Evolutionary conservation across 2,329 filamentous ascomycete genomes (phyloP).

Genomic region (Colletotrichum sp.): DNA sequence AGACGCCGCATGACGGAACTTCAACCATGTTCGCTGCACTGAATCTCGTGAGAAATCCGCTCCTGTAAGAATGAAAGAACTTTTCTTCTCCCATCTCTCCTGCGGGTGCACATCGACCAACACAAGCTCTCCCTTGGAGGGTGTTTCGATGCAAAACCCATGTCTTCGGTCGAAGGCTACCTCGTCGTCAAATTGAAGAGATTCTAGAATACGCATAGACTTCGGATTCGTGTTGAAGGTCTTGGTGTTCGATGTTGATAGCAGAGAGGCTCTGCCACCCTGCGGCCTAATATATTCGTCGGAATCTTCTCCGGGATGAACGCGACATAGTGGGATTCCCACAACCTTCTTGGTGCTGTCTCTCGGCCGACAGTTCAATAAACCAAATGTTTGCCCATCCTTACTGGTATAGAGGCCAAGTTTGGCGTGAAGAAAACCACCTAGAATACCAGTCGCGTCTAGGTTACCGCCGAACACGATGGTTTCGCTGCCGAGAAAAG

Average conservation of each 20-base stretch:
- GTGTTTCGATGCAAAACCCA: neutral
- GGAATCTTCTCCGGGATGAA: neutral
- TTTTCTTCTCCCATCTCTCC: neutral
- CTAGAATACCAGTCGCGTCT: neutral
- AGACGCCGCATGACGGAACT: neutral
- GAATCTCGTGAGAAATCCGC: neutral
- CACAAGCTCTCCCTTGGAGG: neutral
- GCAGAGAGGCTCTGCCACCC: neutral
- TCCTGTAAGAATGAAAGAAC: neutral
- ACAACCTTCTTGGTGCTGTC: neutral
- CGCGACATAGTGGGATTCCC: neutral
- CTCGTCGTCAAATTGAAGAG: neutral
- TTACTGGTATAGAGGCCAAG: neutral
- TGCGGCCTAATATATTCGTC: neutral
- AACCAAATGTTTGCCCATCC: neutral
- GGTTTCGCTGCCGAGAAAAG: neutral
- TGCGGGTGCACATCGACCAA: neutral
- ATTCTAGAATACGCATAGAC: neutral
- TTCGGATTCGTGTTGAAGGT: rapidly evolving
- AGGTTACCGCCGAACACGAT: neutral
- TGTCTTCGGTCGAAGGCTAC: neutral
- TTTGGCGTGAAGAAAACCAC: neutral
- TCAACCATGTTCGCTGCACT: neutral
- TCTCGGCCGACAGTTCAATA: neutral
- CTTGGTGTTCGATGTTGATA: neutral